These are phyloP conservation scores for Lyophyllum decastes DNA, from an alignment of 768 basidiomycete species.

Conservation along the genomic window DNA sequence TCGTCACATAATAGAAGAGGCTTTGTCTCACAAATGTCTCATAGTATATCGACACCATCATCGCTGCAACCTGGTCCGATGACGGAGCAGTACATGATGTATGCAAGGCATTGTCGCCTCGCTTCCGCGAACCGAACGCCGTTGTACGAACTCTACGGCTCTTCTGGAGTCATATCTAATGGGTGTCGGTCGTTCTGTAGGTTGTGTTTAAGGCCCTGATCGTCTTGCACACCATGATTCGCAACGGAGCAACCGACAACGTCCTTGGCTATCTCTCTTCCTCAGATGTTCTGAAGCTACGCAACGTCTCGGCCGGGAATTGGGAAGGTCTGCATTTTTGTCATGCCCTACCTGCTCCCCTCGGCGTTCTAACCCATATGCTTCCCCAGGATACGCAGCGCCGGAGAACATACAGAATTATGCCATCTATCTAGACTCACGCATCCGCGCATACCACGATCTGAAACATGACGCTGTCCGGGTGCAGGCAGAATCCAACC, in stretches of 20 bases:
- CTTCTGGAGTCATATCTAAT: conserved; percentile 3
- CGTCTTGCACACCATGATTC: conserved; percentile 94
- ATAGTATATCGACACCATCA: conserved; percentile 95
- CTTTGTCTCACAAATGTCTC: conserved; percentile 1
- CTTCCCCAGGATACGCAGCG: conserved; percentile 70
- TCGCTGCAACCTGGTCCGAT: conserved; percentile 95
- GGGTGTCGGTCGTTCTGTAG: conserved; percentile 38
- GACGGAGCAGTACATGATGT: conserved; percentile 94
- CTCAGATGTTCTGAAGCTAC: conserved; percentile 77
- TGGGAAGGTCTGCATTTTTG: conserved; percentile 75
- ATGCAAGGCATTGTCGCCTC: conserved; percentile 81
- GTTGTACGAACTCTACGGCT: conserved; percentile 55
- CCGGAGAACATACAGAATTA: conserved; percentile 89
- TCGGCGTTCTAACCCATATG: background rate
- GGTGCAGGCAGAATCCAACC: conserved; percentile 92
- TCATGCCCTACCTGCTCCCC: background rate
- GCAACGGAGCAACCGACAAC: conserved; percentile 95
- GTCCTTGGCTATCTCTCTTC: conserved; percentile 82
- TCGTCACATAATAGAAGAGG: conserved; percentile 3
- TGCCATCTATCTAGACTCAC: conserved; percentile 83
- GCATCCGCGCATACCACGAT: conserved; percentile 86
- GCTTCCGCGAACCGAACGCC: conserved; percentile 89
- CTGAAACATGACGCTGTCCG: conserved; percentile 93
- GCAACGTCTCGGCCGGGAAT: conserved; percentile 75
- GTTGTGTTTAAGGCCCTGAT: conserved; percentile 98